Evolutionary conservation across 495 filamentous ascomycete genomes (phyloP), one percentile per base, ranked within the genome.

Genomic region (Staphylotrichum tortipilum): DNA sequence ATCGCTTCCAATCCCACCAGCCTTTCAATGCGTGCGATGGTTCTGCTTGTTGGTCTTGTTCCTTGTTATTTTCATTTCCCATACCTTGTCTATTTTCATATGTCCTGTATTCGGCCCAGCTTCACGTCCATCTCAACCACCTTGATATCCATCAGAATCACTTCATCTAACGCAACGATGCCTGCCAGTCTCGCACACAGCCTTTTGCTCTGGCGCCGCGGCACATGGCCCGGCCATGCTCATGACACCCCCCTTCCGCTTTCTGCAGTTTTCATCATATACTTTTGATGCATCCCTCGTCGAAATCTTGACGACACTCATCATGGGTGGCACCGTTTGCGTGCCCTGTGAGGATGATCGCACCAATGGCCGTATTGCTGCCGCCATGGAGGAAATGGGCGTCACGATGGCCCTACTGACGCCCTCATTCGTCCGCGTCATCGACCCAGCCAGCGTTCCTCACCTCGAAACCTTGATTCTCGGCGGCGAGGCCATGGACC

Each of bases 221-320:
- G 56, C 40, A 22, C 54, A 60, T 24, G 60, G 49, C 31, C 49
- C 47, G 8, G 44, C 40, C 18, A 44, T 56, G 42, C 28, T 45
- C 39, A 53, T 60, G 46, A 39, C 11, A 2, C 15, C 47, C 7
- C 44, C 52, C 0, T 70, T 72, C 23, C 62, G 75, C 5, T 64
- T 76, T 5, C 57, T 85, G 7, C 79, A 85, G 52, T 83, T 79
- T 40, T 76, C 80, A 7, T 73, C 76, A n/a, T 79, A 77, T 52
- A 77, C 74, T 0, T 85, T 80, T 34, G 80, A 84, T 44, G 71
- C 72, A 10, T 76, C 70, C 33, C 56, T 81, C 5, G 44, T 71
- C 1, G 80, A 84, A 22, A 77, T 78, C 4, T 68, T 81, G 22
- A 72, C 75, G 4, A 73, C 75, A 0, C 58, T 85, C 1, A 76